Percentiles rank a stretch among this genome's conserved stretches.
phyloP scores from a whole-genome alignment of 495 filamentous ascomycete species.

The Penicillium turbatum region DNA sequence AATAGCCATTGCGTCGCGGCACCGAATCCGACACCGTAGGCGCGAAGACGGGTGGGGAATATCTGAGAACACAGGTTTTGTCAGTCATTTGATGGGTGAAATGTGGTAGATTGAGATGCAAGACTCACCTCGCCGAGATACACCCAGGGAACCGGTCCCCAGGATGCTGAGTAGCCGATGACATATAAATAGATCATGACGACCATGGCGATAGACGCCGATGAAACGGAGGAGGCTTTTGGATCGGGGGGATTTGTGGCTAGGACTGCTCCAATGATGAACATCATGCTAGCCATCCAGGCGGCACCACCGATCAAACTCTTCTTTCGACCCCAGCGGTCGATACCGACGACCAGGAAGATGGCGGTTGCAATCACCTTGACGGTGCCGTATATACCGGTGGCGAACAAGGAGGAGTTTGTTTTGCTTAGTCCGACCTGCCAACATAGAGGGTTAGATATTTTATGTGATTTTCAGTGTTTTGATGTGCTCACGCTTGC shows the following conservation, averaged over 20 bases:
- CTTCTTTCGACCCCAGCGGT: slow-evolving; percentile 62
- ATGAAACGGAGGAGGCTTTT: slow-evolving; percentile 23
- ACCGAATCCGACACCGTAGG: slow-evolving; percentile 64
- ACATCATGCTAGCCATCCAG: slow-evolving; percentile 64
- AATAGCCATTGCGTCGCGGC: slow-evolving; percentile 52
- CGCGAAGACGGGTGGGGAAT: slow-evolving; percentile 65
- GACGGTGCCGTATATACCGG: slow-evolving; percentile 49
- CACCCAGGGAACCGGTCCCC: slow-evolving; percentile 49
- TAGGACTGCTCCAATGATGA: slow-evolving; percentile 71
- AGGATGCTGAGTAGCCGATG: slow-evolving; percentile 40
- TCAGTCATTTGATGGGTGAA: background rate
- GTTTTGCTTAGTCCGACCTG: slow-evolving; percentile 38
- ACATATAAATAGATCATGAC: slow-evolving; percentile 55
- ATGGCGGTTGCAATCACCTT: slow-evolving; percentile 54
- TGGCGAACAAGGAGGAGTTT: slow-evolving; percentile 46
- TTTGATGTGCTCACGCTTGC: slow-evolving; percentile 20
- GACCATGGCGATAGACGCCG: slow-evolving; percentile 45
- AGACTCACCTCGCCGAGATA: slow-evolving; percentile 45
- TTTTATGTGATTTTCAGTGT: background rate
- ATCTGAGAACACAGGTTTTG: slow-evolving; percentile 48
- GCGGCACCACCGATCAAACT: slow-evolving; percentile 66
- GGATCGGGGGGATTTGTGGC: slow-evolving; percentile 40
- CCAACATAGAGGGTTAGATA: background rate
- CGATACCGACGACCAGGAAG: slow-evolving; percentile 65
- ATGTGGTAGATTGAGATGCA: background rate